Evolutionary conservation across 2,329 filamentous ascomycete species (phyloP), one percentile per base, ranked within the genome.

Genomic region (Metarhizium guizhouense): DNA sequence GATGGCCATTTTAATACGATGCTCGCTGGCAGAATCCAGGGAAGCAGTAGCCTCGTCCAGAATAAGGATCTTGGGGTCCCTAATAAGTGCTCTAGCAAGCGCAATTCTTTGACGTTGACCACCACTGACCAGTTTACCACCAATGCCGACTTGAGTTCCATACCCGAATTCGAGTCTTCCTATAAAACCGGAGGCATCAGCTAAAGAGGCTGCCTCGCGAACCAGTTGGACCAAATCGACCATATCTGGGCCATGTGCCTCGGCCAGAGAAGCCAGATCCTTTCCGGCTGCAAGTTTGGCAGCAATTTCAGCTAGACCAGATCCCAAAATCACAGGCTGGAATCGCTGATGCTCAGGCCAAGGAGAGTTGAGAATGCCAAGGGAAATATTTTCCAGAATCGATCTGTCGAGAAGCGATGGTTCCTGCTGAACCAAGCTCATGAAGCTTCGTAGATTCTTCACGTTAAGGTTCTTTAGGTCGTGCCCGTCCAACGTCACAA

Each of bases 21-120:
- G 72, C 62, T 85, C 83, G 50, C 76, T 82, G 2, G 74, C 74
- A 14, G 81, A 82, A 63, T 86, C 83, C 0, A 86, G 72, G 1
- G 82, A 76, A 0, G 81, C 76, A 2, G 83, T 86, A 2, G 82
- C 82, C 63, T 86, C 83, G 48, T 86, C 83, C 2, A 85, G 70
- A 11, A 86, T 72, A 3, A 85, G 70, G 8, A 86, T 77, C 52
- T 72, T 72, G 2, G 82, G 82, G 49, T 84, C 74, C 3, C 77
- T 72, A 34, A 85, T 76, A 14, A 86, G 68, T 18, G 79, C 79
- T 30, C 82, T 72, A 1, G 83, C 82, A 6, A 85, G 72, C 7
- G 81, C 80, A 54, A 86, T 72, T 5, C 82, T 73, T 62, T 86
- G 83, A 53, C 80, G 76, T 62, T 86, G 82, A 0, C 82, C 82